A percentile compares a stretch with the other conserved stretches of the same genome.
Conservation (phyloP, 768 basidiomycete genomes). For the Hemileccinum rubropunctum region DNA sequence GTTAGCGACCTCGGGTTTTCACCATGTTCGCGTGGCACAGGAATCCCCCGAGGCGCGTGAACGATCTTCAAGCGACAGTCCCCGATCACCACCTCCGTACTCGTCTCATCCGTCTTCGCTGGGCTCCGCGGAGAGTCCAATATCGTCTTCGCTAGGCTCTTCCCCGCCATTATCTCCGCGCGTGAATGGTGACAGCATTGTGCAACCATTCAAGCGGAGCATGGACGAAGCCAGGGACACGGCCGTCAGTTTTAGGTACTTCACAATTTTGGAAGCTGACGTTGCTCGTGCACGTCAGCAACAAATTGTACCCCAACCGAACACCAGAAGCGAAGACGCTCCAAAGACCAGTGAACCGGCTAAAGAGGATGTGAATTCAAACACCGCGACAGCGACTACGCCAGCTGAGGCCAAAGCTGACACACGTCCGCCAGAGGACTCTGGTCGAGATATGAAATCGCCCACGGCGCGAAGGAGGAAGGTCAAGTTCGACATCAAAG, state of each 20-base stretch:
- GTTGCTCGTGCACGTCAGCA: constrained; percentile 29
- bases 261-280: constrained; percentile 43
- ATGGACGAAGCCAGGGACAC: constrained; percentile 47
- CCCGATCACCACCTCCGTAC: constrained; percentile 33
- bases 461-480: constrained; percentile 50
- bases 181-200: constrained; percentile 24
- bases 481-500: constrained; percentile 71
- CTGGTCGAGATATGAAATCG: constrained; percentile 21
- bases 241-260: constrained; percentile 47
- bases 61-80: constrained; percentile 17
- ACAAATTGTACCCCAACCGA: constrained; percentile 4
- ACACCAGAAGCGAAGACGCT: constrained; percentile 10
- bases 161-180: constrained; percentile 22
- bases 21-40: constrained; percentile 43
- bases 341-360: constrained; percentile 2
- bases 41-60: constrained; percentile 15
- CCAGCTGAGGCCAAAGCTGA: constrained; percentile 4
- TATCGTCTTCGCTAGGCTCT: constrained; percentile 18
- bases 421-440: constrained; percentile 15
- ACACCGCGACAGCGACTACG: constrained; percentile 8
- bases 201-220: constrained; percentile 41
- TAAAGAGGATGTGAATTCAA: constrained; percentile 12
- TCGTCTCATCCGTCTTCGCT: constrained; percentile 36
- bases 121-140: constrained; percentile 22
- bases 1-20: constrained; percentile 55